Evolutionary conservation across 2,329 filamentous ascomycete species (phyloP), one percentile per base, ranked within the genome.

Genomic region (Trichoderma citrinoviride): DNA sequence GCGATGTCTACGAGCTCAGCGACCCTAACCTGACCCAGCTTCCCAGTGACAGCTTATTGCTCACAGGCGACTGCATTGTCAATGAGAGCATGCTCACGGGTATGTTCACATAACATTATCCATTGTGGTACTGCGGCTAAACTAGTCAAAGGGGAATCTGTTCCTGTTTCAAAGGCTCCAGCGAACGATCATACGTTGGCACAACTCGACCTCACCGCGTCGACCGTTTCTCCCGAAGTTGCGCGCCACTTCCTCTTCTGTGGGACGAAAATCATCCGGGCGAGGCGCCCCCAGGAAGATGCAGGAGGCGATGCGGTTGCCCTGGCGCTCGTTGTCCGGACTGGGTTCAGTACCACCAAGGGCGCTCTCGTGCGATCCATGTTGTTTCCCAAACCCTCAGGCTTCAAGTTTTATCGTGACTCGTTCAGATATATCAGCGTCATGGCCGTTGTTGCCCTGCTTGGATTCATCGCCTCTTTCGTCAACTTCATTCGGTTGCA

Each of bases 381-480:
- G 94, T 85, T 99, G 43, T 99, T 99, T 74, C 96, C 95, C 0
- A 99, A 99, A 73, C 95, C 95, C 1, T 97, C 94, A 0, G 94
- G 94, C 0, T 99, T 99, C 85, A 98, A 96, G 73, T 99, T 99
- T 75, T 99, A 99, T 76, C 87, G 92, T 47, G 95, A 99, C 76
- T 97, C 94, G 0, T 99, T 99, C 79, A 88, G 93, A 23, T 99
- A 99, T 75, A 98, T 99, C 66, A 93, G 91, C 4, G 95, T 99
- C 66, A 99, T 99, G 95, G 94, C 86, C 6, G 80, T 88, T 47
- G 89, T 99, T 71, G 96, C 95, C 23, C 79, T 88, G 55, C 76
- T 98, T 56, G 95, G 96, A 0, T 99, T 99, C 73, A 80, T 93
- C 23, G 93, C 90, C 1, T 98, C 95, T 0, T 90, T 99, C 70